Evolutionary conservation across 2,329 filamentous ascomycete species (phyloP).

Genomic region (Cladobotryum protrusum): DNA sequence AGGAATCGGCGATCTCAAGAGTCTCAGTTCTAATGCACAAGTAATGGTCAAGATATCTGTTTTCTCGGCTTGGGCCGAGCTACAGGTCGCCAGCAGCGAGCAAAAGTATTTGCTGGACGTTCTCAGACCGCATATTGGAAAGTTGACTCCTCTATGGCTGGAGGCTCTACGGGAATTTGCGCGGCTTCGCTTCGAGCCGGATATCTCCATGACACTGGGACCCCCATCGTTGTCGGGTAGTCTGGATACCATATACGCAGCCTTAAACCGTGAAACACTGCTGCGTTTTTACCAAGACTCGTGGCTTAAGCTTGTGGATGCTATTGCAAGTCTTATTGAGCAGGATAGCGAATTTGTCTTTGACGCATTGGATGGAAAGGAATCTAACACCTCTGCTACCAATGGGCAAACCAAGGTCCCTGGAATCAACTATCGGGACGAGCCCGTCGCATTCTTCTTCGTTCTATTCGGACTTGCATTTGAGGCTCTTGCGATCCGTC

Average conservation of each 20-base stretch:
- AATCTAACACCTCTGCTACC: slow-evolving; percentile 40
- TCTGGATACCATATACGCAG: slow-evolving; percentile 89
- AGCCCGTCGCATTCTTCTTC: slow-evolving; percentile 98
- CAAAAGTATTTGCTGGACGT: slow-evolving; percentile 86
- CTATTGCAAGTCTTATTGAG: slow-evolving; percentile 93
- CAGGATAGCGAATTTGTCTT: slow-evolving; percentile 98
- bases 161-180: slow-evolving; percentile 92
- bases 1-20: slow-evolving; percentile 86
- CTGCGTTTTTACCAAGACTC: slow-evolving; percentile 95
- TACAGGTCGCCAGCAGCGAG: slow-evolving; percentile 91
- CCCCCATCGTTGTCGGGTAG: slow-evolving; percentile 77
- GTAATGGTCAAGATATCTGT: slow-evolving; percentile 99
- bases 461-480: slow-evolving; percentile 95
- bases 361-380: slow-evolving; percentile 87
- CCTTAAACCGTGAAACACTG: slow-evolving; percentile 87
- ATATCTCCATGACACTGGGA: slow-evolving; percentile 86
- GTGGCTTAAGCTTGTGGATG: slow-evolving; percentile 94
- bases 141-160: slow-evolving; percentile 87
- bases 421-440: slow-evolving; percentile 95
- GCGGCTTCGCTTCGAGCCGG: slow-evolving; percentile 86
- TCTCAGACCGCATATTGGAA: slow-evolving; percentile 82
- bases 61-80: slow-evolving; percentile 93
- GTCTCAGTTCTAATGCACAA: slow-evolving; percentile 89
- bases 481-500: slow-evolving; percentile 83
- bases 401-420: slow-evolving; percentile 55